Evolutionary conservation across 2,329 filamentous ascomycete genomes (phyloP).

Genomic region (Lasiodiplodia sp.): DNA sequence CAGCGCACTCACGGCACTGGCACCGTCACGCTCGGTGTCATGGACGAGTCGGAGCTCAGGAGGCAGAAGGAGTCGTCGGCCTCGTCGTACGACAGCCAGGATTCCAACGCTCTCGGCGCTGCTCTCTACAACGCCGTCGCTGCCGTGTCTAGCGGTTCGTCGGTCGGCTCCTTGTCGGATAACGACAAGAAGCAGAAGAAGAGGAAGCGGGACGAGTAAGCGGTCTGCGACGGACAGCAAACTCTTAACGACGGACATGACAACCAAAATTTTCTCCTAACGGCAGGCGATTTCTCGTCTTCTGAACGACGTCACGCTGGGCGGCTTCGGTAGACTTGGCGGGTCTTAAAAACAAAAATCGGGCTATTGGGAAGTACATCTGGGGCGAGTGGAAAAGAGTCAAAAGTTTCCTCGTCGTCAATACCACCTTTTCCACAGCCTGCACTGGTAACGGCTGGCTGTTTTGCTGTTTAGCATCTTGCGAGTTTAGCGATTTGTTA

Average conservation of each 20-base stretch:
- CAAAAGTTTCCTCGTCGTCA: constrained; percentile 10
- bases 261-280: constrained; percentile 22
- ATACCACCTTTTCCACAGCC: constrained; percentile 21
- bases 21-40: constrained; percentile 87
- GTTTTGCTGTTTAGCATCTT: constrained; percentile 24
- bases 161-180: constrained; percentile 46
- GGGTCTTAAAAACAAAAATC: constrained; percentile 34
- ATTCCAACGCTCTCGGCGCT: constrained; percentile 47
- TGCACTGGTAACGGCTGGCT: constrained; percentile 20
- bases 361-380: constrained; percentile 23
- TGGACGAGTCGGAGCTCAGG: constrained; percentile 71
- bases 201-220: constrained; percentile 74
- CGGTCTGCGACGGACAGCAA: constrained; percentile 15
- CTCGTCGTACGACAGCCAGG: constrained; percentile 44
- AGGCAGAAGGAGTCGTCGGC: constrained; percentile 32
- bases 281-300: constrained; percentile 36
- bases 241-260: constrained; percentile 24
- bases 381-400: constrained; percentile 24
- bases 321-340: constrained; percentile 42
- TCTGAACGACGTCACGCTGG: constrained; percentile 43
- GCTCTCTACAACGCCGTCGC: constrained; percentile 50
- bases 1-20: constrained; percentile 91
- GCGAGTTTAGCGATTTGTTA: constrained; percentile 24
- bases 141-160: constrained; percentile 39
- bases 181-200: constrained; percentile 58